Base-by-base conservation (phyloP, 495 filamentous ascomycete species). In the Daldinia loculata region DNA sequence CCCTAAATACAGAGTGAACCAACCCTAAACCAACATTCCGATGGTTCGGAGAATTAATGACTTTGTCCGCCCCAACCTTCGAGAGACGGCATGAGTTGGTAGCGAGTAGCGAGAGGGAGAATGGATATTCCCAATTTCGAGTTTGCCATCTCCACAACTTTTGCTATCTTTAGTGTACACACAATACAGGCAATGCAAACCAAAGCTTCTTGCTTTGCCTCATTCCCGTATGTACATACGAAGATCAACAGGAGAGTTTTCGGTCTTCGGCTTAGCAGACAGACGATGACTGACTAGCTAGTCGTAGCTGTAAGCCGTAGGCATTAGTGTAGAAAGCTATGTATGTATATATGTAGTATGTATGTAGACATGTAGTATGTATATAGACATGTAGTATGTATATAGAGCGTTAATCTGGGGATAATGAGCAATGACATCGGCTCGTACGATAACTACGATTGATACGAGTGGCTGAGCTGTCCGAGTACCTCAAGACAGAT, bases 41-140 rank as follows among this genome's bases (percentile, higher is more conserved):
- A 66, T 29, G 65, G 29, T 11, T 69, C 70, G 70, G 70, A 69
- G 62, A 69, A 51, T 73, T 69, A 53, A 59, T 66, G 61, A 41
- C 12, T 66, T 45, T 58, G 32, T 22, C 61, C 61, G 50, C 52
- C 48, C 41, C 56, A 63, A 48, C 7, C 43, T 32, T 62, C n/a
- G 26, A 55, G 43, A 41, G 26, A 45, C 32, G 51, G 51, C 24
- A 15, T 67, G 52, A 48, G 38, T 17, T 36, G 61, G 68, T 62
- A 61, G 30, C 56, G 50, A 71, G 6, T 30, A 58, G 39, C 12
- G 15, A n/a, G 34, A 12, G 30, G n/a, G 19, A 43, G 15, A 45
- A 56, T 53, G 53, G 60, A 36, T 51, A 15, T 34, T 8, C 24
- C 48, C 61, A 41, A 45, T 8, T 41, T 41, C n/a, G 9, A 24